phyloP scores from a whole-genome alignment of 768 basidiomycete genomes.

The Suillus sp. region DNA sequence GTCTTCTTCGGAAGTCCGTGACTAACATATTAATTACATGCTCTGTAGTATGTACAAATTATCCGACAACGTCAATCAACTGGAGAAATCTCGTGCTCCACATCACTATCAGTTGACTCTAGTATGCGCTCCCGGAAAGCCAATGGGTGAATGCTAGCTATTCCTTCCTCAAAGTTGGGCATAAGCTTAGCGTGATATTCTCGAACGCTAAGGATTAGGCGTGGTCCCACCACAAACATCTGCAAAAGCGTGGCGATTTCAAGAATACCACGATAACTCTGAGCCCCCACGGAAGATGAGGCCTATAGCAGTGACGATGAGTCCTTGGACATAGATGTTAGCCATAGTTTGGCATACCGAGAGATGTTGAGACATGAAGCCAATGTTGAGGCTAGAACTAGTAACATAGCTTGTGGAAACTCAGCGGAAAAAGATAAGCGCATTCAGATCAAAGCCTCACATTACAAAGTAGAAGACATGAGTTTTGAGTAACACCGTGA shows the following conservation, averaged over 20 bases:
- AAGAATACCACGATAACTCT: background rate
- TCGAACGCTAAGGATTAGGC: background rate
- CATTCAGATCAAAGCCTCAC: background rate
- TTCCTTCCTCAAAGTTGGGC: background rate
- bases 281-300: background rate
- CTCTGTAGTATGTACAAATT: background rate
- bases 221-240: conserved; percentile 2
- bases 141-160: background rate
- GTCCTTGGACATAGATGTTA: background rate
- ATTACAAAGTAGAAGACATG: background rate
- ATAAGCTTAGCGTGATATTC: background rate
- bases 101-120: background rate
- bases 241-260: background rate
- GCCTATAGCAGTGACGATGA: background rate
- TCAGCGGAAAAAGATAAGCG: background rate
- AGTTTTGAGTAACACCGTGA: background rate
- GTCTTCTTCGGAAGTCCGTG: background rate
- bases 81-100: background rate
- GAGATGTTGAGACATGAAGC: background rate
- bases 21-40: background rate
- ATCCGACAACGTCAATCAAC: background rate
- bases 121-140: background rate
- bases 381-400: background rate
- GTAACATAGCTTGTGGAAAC: background rate
- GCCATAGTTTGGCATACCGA: background rate